A percentile compares a stretch with the other conserved stretches of the same genome.
Conservation (phyloP, 305 asterid species). For the Ajuga reptans region DNA sequence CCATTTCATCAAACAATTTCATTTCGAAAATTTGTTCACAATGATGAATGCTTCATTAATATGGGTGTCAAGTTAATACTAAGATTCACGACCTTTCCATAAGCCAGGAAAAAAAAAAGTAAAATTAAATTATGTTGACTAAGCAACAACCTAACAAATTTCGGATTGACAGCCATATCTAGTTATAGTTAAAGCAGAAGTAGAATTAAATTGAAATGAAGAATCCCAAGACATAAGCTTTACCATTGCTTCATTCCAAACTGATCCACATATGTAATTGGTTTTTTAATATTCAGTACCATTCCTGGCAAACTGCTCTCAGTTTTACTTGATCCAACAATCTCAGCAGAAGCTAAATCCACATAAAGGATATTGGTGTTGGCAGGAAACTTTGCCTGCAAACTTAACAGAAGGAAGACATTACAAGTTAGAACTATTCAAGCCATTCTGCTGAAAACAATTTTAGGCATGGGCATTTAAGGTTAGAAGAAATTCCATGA, state of each 20-base stretch:
- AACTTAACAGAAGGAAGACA: conserved; percentile 46
- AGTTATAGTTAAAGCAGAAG: conserved; percentile 6
- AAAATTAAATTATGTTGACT: not conserved
- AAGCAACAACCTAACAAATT: not conserved
- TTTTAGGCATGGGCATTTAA: conserved; percentile 5
- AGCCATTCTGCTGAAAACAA: conserved; percentile 17
- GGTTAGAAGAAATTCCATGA: conserved; percentile 9
- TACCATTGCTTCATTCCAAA: conserved; percentile 85
- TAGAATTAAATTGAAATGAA: conserved; percentile 6
- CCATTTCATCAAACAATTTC: conserved; percentile 1
- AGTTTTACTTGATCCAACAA: conserved; percentile 62
- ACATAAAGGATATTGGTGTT: conserved; percentile 90
- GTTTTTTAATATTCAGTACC: conserved; percentile 85
- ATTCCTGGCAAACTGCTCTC: conserved; percentile 78
- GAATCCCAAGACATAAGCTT: conserved; percentile 13
- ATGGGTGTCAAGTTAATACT: not conserved
- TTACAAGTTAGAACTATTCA: conserved; percentile 31
- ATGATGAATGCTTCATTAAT: not conserved
- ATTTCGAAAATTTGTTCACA: not conserved
- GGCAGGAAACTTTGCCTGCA: conserved; percentile 89
- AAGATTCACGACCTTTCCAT: not conserved
- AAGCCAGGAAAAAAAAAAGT: not conserved
- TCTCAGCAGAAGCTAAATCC: conserved; percentile 88
- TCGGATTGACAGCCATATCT: not conserved
- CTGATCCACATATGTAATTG: conserved; percentile 66